Percentiles rank a stretch among this genome's conserved stretches.
These are phyloP conservation scores for Apiospora arundinis DNA, from an alignment of 2,329 filamentous ascomycete species.

Conservation along the genomic window DNA sequence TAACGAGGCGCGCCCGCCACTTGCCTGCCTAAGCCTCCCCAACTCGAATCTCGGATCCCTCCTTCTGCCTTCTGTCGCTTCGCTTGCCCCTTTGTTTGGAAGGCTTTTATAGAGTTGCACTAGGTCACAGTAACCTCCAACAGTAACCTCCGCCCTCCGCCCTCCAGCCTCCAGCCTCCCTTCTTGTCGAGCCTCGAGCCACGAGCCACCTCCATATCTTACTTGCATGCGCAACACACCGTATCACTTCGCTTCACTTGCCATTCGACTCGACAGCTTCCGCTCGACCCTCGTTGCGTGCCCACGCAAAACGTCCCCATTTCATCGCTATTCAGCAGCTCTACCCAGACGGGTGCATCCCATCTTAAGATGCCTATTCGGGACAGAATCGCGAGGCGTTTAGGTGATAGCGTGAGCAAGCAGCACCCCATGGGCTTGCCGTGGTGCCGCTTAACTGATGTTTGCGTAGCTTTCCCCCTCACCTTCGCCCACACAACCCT, in stretches of 20 bases:
- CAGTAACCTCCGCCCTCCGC: neutral
- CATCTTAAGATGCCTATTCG: slow-evolving; percentile 38
- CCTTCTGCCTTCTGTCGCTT: neutral
- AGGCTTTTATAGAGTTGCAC: slow-evolving; percentile 8
- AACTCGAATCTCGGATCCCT: neutral
- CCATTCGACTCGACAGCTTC: neutral
- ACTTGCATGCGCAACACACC: neutral
- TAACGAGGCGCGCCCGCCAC: neutral
- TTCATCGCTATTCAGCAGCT: neutral
- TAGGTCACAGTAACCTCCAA: slow-evolving; percentile 6
- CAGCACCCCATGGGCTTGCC: slow-evolving; percentile 23
- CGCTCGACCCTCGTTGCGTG: neutral
- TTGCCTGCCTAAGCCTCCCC: neutral
- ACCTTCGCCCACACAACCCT: slow-evolving; percentile 47
- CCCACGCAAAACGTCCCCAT: neutral
- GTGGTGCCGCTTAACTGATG: neutral
- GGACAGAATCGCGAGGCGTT: slow-evolving; percentile 38
- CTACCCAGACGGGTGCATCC: neutral
- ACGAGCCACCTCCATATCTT: too few relatives aligned
- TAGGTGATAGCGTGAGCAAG: slow-evolving; percentile 42
- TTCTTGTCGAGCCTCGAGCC: neutral
- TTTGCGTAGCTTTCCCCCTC: slow-evolving; percentile 37
- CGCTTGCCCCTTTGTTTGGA: neutral
- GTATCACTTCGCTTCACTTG: neutral
- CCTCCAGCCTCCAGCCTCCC: neutral